Evolutionary conservation across 441 rosid species (phyloP).

Genomic region (Gossypium davidsonii): DNA sequence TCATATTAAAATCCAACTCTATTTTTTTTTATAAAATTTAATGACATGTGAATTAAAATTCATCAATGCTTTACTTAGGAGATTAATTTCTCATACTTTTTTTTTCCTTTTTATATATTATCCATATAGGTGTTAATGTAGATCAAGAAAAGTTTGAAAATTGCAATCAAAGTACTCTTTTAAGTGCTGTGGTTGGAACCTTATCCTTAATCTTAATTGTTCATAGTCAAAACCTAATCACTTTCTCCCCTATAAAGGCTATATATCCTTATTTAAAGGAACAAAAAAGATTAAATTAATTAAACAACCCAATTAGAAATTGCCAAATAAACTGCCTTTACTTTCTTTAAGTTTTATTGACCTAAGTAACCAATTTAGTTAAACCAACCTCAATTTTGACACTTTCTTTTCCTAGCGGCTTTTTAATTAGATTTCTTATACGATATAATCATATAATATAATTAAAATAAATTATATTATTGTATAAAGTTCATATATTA

Average conservation of each 20-base stretch:
- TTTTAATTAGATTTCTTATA: no score
- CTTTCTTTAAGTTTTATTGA: background rate
- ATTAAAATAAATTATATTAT: no score
- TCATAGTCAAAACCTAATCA: conserved; percentile 9
- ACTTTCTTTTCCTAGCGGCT: background rate
- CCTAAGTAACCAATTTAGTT: background rate
- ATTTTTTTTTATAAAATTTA: no score
- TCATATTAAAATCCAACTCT: no score
- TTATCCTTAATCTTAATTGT: background rate
- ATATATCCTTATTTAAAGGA: background rate
- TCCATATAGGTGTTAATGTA: background rate
- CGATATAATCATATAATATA: no score
- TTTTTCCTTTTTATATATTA: background rate
- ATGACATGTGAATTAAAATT: no score
- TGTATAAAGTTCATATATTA: no score
- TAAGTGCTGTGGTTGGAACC: background rate
- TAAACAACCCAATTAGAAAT: background rate
- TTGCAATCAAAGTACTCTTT: background rate
- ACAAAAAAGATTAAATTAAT: background rate
- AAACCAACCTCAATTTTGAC: background rate
- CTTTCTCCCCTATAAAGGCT: background rate
- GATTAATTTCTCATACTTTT: no score
- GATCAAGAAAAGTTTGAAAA: background rate
- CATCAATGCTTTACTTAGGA: background rate
- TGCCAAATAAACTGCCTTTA: background rate